phyloP scores from a whole-genome alignment of 768 basidiomycete species.

The Pulveroboletus sp. region DNA sequence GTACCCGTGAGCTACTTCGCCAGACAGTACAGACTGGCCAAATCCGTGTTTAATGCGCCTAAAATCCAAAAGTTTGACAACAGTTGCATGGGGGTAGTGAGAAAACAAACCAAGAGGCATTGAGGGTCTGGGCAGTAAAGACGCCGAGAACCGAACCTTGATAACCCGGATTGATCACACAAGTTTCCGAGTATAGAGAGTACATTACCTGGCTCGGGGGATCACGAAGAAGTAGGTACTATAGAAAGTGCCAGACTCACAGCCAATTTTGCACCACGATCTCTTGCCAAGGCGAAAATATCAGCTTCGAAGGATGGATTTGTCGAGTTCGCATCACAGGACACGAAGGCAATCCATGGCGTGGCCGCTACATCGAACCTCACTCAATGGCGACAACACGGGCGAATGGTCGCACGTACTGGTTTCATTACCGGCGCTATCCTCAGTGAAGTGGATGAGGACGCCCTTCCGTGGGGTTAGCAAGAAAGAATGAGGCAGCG shows the following conservation, averaged over 20 bases:
- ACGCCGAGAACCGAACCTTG: conserved; percentile 66
- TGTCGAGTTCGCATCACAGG: conserved; percentile 77
- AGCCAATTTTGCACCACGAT: conserved; percentile 76
- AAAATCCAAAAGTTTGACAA: neutral
- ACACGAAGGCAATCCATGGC: conserved; percentile 88
- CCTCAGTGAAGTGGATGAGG: conserved; percentile 79
- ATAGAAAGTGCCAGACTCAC: conserved; percentile 37
- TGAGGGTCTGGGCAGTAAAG: conserved; percentile 63
- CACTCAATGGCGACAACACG: conserved; percentile 8
- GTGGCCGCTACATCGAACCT: conserved; percentile 49
- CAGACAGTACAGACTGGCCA: conserved; percentile 49
- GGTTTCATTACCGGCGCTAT: conserved; percentile 40
- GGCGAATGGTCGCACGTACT: conserved; percentile 43
- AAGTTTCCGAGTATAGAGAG: conserved; percentile 65
- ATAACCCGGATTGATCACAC: conserved; percentile 72
- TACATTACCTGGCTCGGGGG: conserved; percentile 59
- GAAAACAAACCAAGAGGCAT: conserved; percentile 48
- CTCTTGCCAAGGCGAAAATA: conserved; percentile 76
- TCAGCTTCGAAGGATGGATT: conserved; percentile 56
- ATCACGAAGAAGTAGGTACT: neutral
- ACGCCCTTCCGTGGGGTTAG: conserved; percentile 50
- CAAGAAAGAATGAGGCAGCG: neutral
- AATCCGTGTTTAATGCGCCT: conserved; percentile 58
- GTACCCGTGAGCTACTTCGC: conserved; percentile 45
- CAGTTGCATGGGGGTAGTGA: neutral